Percentiles rank a stretch among this genome's conserved stretches.
These are phyloP conservation scores for Phalaenopsis hybrid DNA, from an alignment of 116 monocot species.

Conservation along the genomic window DNA sequence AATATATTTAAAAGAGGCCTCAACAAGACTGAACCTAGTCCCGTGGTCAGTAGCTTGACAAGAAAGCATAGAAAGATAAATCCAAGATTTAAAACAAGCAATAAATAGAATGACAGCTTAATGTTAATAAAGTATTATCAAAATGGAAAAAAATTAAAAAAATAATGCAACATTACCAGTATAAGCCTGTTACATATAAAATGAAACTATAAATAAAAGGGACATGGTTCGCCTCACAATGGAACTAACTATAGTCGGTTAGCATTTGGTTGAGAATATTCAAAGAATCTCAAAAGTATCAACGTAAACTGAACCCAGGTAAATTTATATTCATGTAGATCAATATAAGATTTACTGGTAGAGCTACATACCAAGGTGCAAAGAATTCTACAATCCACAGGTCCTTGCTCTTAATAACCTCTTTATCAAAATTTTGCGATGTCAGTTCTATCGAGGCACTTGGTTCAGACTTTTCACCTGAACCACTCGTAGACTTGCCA, in stretches of 20 bases:
- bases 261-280: neutral
- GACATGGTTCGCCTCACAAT: neutral
- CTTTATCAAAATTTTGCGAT: constrained; percentile 79
- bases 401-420: constrained; percentile 83
- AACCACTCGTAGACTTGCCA: constrained; percentile 56
- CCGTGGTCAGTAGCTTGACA: neutral
- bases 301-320: neutral
- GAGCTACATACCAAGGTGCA: constrained; percentile 82
- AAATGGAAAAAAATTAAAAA: neutral
- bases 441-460: constrained; percentile 72
- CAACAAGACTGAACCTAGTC: neutral
- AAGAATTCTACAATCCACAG: constrained; percentile 98
- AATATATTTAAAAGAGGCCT: neutral
- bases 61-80: neutral
- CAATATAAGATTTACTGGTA: neutral
- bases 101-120: neutral
- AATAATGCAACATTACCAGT: neutral
- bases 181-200: neutral
- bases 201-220: neutral
- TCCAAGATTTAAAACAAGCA: neutral
- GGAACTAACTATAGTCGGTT: neutral
- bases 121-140: neutral
- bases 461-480: constrained; percentile 67
- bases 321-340: neutral
- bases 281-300: constrained; percentile 3